These are phyloP conservation scores for Rutstroemia sp. DNA, from an alignment of 2,329 filamentous ascomycete species.

Conservation along the genomic window DNA sequence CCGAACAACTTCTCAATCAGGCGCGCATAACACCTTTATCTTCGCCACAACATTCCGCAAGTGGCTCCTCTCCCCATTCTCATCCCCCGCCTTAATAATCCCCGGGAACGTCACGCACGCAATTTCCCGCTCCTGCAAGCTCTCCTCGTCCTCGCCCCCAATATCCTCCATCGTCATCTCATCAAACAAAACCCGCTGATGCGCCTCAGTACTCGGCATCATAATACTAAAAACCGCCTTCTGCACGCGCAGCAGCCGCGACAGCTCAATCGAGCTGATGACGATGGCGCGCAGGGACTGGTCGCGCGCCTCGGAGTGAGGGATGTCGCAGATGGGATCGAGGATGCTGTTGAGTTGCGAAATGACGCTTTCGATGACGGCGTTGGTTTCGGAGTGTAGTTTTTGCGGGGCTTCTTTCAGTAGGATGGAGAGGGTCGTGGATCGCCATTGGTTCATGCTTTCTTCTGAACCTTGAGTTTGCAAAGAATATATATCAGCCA, in stretches of 20 bases:
- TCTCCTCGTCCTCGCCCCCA: conserved; percentile 52
- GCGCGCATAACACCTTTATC: conserved; percentile 53
- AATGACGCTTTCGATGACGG: conserved; percentile 38
- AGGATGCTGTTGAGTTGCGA: conserved; percentile 42
- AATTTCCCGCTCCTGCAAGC: conserved; percentile 44
- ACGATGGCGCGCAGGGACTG: conserved; percentile 47
- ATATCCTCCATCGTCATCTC: conserved; percentile 57
- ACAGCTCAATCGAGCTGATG: conserved; percentile 46
- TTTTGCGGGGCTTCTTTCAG: conserved; percentile 43
- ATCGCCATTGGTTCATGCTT: conserved; percentile 58
- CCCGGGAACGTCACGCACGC: conserved; percentile 58
- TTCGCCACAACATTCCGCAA: conserved; percentile 58
- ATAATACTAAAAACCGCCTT: conserved; percentile 49
- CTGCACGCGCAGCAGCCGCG: conserved; percentile 49
- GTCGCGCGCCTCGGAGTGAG: conserved; percentile 37
- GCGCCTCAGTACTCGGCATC: conserved; percentile 45
- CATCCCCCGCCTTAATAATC: conserved; percentile 57
- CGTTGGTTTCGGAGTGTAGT: conserved; percentile 39
- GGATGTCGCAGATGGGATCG: conserved; percentile 35
- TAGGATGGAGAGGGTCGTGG: conserved; percentile 53
- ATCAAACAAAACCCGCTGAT: conserved; percentile 51
- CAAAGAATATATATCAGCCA: background rate
- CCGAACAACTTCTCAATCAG: conserved; percentile 18
- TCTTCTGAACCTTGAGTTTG: conserved; percentile 36
- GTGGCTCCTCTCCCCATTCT: conserved; percentile 53